phyloP scores from a whole-genome alignment of 116 monocot genomes.

The Phalaenopsis hybrid region DNA sequence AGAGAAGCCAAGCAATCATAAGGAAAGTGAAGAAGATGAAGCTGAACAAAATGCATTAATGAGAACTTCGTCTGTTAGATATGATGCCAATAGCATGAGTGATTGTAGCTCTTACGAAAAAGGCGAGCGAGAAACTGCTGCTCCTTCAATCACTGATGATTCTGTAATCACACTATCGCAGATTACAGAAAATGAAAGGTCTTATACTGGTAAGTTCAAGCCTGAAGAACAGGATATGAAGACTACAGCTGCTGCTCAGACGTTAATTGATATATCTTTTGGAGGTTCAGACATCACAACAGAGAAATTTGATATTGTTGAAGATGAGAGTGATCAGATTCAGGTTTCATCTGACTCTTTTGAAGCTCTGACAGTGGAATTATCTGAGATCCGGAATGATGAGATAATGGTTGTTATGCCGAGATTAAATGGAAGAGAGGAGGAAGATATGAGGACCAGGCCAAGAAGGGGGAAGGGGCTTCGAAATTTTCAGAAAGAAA shows the following conservation, averaged over 20 bases:
- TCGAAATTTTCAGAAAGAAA: constrained; percentile 65
- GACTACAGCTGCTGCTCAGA: constrained; percentile 24
- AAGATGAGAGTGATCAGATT: constrained; percentile 9
- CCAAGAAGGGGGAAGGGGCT: constrained; percentile 45
- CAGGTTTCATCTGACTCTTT: constrained; percentile 52
- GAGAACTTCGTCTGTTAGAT: neutral
- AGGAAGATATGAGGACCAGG: constrained; percentile 20
- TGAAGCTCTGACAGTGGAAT: constrained; percentile 31
- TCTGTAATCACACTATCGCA: constrained; percentile 16
- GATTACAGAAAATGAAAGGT: neutral
- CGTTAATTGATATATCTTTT: constrained; percentile 13
- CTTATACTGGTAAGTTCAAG: neutral
- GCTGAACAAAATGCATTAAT: no score
- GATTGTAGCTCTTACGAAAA: neutral
- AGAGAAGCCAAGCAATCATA: constrained; percentile 13
- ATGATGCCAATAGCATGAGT: neutral
- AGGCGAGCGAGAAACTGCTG: neutral
- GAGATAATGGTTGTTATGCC: constrained; percentile 6
- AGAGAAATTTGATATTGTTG: neutral
- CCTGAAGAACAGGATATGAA: neutral
- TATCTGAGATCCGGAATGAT: constrained; percentile 28
- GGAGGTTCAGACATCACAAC: constrained; percentile 1
- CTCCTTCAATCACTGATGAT: constrained; percentile 5
- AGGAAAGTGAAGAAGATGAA: constrained; percentile 31
- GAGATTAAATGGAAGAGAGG: constrained; percentile 8